A percentile compares a stretch with the other conserved stretches of the same genome.
These are phyloP conservation scores for Cordyceps pruinosa DNA, from an alignment of 2,329 filamentous ascomycete genomes.

Conservation along the genomic window DNA sequence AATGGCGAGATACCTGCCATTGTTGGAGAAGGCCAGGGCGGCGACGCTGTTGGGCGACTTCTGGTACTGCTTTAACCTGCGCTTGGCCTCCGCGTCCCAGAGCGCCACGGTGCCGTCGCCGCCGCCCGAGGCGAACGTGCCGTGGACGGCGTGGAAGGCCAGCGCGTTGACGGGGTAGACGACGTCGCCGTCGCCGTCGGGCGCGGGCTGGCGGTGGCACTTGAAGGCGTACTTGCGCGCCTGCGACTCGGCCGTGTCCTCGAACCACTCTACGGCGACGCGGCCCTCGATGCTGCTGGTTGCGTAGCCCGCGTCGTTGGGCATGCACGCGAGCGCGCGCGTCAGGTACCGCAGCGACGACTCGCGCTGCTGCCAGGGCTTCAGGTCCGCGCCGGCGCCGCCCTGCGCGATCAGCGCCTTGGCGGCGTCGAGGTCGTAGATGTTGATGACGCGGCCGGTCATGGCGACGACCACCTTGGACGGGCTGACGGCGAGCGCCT, in stretches of 20 bases:
- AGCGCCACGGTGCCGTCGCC: conserved; percentile 87
- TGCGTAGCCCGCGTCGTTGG: conserved; percentile 89
- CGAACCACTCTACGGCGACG: conserved; percentile 97
- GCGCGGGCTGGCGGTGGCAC: conserved; percentile 75
- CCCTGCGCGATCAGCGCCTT: conserved; percentile 42
- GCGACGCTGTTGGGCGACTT: conserved; percentile 74
- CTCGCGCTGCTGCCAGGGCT: conserved; percentile 90
- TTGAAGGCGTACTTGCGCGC: conserved; percentile 97
- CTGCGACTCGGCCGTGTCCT: conserved; percentile 79
- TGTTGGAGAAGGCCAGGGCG: conserved; percentile 66
- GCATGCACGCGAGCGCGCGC: conserved; percentile 89
- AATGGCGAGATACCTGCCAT: conserved; percentile 73
- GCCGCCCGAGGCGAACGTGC: conserved; percentile 83
- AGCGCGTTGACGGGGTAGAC: conserved; percentile 90
- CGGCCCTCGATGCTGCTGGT: conserved; percentile 89
- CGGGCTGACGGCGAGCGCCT: conserved; percentile 70
- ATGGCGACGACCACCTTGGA: conserved; percentile 91
- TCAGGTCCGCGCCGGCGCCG: conserved; percentile 41
- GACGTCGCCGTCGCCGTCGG: conserved; percentile 62
- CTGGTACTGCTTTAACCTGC: conserved; percentile 83
- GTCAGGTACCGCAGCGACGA: conserved; percentile 96
- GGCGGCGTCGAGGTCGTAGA: conserved; percentile 78
- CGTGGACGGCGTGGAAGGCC: conserved; percentile 74
- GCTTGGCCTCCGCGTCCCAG: conserved; percentile 88
- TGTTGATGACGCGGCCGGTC: conserved; percentile 86